These are phyloP conservation scores for Jaapia argillacea DNA, from an alignment of 768 basidiomycete species.

Conservation along the genomic window DNA sequence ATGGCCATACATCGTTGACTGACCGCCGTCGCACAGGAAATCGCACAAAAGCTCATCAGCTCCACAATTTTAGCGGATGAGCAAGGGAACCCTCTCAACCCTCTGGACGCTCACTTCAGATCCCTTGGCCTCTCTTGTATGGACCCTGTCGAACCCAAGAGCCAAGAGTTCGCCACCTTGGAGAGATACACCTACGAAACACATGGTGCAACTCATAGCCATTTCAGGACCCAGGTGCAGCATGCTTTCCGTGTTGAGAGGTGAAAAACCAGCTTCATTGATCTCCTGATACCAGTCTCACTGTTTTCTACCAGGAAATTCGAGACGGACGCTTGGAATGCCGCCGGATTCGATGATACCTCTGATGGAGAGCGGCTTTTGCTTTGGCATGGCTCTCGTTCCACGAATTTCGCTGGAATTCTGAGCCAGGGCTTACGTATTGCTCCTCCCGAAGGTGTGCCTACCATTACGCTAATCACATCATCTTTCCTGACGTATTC, in stretches of 20 bases:
- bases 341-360: constrained; percentile 33
- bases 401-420: constrained; percentile 59
- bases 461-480: not conserved
- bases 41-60: constrained; percentile 46
- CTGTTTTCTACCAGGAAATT: constrained; percentile 13
- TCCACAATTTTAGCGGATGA: constrained; percentile 27
- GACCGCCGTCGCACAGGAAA: constrained; percentile 26
- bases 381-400: constrained; percentile 55
- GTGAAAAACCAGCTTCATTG: too few relatives aligned
- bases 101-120: constrained; percentile 43
- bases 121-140: constrained; percentile 43
- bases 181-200: constrained; percentile 41
- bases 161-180: constrained; percentile 38
- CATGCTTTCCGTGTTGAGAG: constrained; percentile 48
- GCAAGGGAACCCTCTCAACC: constrained; percentile 40
- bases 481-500: too few relatives aligned
- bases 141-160: constrained; percentile 30
- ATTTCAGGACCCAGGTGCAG: constrained; percentile 30
- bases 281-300: constrained; percentile 1
- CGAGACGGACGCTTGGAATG: constrained; percentile 31
- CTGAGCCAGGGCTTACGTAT: constrained; percentile 53
- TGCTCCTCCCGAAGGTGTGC: constrained; percentile 50
- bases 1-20: not conserved
- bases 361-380: constrained; percentile 40
- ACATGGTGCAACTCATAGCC: constrained; percentile 43